Percentiles rank a stretch among this genome's conserved stretches.
These are phyloP conservation scores for Teunomyces panamensis DNA, from an alignment of 805 yeast genomes.

Conservation along the genomic window DNA sequence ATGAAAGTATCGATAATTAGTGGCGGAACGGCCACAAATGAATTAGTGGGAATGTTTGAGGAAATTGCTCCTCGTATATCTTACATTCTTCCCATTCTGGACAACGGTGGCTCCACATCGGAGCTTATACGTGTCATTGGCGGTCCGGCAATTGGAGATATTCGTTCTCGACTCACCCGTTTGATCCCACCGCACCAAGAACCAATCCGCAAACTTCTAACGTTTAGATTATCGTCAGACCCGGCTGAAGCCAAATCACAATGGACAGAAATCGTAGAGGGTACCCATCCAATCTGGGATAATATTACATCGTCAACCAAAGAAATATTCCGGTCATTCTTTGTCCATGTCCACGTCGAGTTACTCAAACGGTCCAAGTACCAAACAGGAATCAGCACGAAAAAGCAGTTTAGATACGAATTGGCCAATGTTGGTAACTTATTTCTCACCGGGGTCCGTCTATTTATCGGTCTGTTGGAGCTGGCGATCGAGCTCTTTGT, in stretches of 20 bases:
- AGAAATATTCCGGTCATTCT: slow-evolving; percentile 72
- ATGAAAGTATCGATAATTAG: slow-evolving; percentile 44
- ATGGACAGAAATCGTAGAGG: slow-evolving; percentile 80
- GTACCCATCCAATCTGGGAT: slow-evolving; percentile 68
- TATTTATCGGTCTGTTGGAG: slow-evolving; percentile 81
- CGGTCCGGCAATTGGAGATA: slow-evolving; percentile 94
- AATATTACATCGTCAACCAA: slow-evolving; percentile 56
- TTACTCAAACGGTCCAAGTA: slow-evolving; percentile 63
- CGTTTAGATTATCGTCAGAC: slow-evolving; percentile 50
- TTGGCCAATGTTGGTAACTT: slow-evolving; percentile 84
- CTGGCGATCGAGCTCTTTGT: slow-evolving; percentile 75
- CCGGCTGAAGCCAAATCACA: slow-evolving; percentile 55
- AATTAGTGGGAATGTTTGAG: slow-evolving; percentile 59
- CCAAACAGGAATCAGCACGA: slow-evolving; percentile 18
- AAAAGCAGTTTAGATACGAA: slow-evolving; percentile 64
- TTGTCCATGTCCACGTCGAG: slow-evolving; percentile 77
- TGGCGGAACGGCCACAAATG: slow-evolving; percentile 89
- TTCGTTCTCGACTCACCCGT: slow-evolving; percentile 75
- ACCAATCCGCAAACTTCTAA: slow-evolving; percentile 31
- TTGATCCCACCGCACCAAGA: slow-evolving; percentile 56
- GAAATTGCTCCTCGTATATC: slow-evolving; percentile 44
- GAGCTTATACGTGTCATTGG: slow-evolving; percentile 83
- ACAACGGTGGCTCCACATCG: slow-evolving; percentile 93
- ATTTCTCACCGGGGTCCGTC: slow-evolving; percentile 75
- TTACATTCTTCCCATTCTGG: slow-evolving; percentile 80